phyloP scores from a whole-genome alignment of 768 basidiomycete species.

The Roridomyces roridus region DNA sequence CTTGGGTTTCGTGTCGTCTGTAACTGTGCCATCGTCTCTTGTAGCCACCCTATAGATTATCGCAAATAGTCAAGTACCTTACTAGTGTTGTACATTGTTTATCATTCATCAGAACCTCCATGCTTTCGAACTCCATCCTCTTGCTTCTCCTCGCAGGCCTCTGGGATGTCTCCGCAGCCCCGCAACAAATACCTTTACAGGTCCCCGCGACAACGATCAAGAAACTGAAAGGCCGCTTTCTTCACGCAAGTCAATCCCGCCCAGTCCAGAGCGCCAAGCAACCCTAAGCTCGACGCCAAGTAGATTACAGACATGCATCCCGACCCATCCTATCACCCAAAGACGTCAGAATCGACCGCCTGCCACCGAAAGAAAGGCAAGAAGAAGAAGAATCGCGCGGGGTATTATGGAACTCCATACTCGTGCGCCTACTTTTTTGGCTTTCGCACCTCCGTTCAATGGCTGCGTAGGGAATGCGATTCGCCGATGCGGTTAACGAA shows the following conservation, averaged over 20 bases:
- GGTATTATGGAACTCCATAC: slow-evolving; percentile 71
- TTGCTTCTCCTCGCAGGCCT: background rate
- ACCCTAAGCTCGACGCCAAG: background rate
- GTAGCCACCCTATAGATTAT: slow-evolving; percentile 15
- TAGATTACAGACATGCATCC: slow-evolving; percentile 84
- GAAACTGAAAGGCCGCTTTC: slow-evolving; percentile 72
- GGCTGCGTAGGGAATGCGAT: slow-evolving; percentile 70
- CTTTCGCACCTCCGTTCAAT: background rate
- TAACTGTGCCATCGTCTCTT: slow-evolving; percentile 17
- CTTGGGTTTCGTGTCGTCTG: slow-evolving; percentile 18
- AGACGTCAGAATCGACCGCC: slow-evolving; percentile 59
- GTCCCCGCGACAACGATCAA: slow-evolving; percentile 41
- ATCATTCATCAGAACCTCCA: background rate
- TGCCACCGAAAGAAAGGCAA: slow-evolving; percentile 74
- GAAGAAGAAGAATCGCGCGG: slow-evolving; percentile 57
- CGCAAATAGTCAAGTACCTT: slow-evolving; percentile 15
- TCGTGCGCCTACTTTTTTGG: slow-evolving; percentile 52
- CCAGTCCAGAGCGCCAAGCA: background rate
- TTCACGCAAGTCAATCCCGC: slow-evolving; percentile 50
- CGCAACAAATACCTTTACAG: slow-evolving; percentile 10
- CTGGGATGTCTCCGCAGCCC: slow-evolving; percentile 12
- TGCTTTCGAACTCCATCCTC: background rate
- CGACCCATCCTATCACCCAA: slow-evolving; percentile 65
- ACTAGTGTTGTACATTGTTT: slow-evolving; percentile 14
- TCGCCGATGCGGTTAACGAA: slow-evolving; percentile 82